Evolutionary conservation across 2,329 filamentous ascomycete genomes (phyloP).

Genomic region (Cyphellophora europaea): DNA sequence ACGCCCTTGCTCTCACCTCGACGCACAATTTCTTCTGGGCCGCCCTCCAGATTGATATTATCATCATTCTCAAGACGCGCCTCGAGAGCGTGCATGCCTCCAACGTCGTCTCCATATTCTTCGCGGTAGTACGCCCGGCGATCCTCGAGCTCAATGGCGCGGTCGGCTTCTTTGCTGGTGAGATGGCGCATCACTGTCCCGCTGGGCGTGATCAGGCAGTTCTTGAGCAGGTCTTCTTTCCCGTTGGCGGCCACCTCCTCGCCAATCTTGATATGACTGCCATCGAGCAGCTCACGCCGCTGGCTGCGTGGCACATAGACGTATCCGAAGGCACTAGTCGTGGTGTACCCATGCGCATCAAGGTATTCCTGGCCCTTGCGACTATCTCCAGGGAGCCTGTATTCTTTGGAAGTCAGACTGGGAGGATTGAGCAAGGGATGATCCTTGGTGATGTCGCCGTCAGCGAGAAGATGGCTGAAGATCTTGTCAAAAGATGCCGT

Average conservation of each 20-base stretch:
- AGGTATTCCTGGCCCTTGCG: constrained; percentile 18
- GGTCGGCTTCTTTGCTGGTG: constrained; percentile 34
- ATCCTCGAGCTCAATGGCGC: constrained; percentile 35
- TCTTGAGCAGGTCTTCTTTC: constrained; percentile 26
- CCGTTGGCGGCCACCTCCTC: constrained; percentile 9
- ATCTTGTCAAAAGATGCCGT: constrained; percentile 15
- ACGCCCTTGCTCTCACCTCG: constrained; percentile 36
- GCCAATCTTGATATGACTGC: constrained; percentile 31
- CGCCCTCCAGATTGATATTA: constrained; percentile 33
- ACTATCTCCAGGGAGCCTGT: constrained; percentile 16
- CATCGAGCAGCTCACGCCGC: constrained; percentile 30
- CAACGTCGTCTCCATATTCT: constrained; percentile 26
- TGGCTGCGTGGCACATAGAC: constrained; percentile 34
- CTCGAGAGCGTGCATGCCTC: constrained; percentile 19
- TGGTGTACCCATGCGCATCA: constrained; percentile 17
- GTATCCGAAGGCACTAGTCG: constrained; percentile 27
- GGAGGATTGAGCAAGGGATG: constrained; percentile 28
- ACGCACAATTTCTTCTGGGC: constrained; percentile 34
- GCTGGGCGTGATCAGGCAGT: constrained; percentile 35
- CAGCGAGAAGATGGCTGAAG: constrained; percentile 13
- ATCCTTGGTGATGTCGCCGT: constrained; percentile 26
- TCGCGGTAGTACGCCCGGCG: constrained; percentile 25
- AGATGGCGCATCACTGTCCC: constrained; percentile 36
- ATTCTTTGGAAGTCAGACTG: constrained; percentile 20
- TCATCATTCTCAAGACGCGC: constrained; percentile 26